Evolutionary conservation across 257 asterid genomes (phyloP).

Genomic region (Nicotiana noctiflora): DNA sequence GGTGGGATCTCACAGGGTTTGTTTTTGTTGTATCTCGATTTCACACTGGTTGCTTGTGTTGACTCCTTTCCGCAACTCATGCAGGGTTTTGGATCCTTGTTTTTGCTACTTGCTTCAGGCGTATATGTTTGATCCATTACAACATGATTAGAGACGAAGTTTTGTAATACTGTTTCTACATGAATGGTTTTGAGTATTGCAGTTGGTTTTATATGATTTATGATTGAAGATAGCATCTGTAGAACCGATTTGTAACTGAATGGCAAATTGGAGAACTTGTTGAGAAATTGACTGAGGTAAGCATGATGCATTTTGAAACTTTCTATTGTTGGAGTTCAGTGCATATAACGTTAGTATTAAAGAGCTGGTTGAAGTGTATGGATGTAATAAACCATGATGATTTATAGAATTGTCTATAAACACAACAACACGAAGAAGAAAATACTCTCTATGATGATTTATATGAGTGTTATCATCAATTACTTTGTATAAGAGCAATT

Average conservation of each 20-base stretch:
- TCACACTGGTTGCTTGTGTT: neutral
- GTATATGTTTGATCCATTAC: slow-evolving; percentile 60
- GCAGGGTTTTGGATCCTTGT: slow-evolving; percentile 97
- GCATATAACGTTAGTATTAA: too few relatives aligned
- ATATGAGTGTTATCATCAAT: neutral
- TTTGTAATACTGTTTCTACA: neutral
- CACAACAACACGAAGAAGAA: neutral
- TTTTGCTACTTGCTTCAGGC: slow-evolving; percentile 92
- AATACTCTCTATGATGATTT: neutral
- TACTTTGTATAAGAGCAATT: neutral
- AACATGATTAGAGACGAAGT: neutral
- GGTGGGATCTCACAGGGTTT: too few relatives aligned
- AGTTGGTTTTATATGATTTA: neutral
- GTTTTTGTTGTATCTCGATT: neutral
- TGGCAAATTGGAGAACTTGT: neutral
- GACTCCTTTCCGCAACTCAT: slow-evolving; percentile 6
- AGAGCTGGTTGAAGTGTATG: too few relatives aligned
- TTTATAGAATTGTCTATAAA: too few relatives aligned
- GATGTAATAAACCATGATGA: too few relatives aligned
- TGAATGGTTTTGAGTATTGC: neutral
- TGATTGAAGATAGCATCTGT: neutral
- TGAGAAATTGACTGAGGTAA: neutral
- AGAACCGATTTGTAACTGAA: neutral
- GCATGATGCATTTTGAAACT: too few relatives aligned
- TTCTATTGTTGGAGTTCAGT: too few relatives aligned